Base-by-base conservation (phyloP, 139 green algal species). In the Coelastrella sp. region DNA sequence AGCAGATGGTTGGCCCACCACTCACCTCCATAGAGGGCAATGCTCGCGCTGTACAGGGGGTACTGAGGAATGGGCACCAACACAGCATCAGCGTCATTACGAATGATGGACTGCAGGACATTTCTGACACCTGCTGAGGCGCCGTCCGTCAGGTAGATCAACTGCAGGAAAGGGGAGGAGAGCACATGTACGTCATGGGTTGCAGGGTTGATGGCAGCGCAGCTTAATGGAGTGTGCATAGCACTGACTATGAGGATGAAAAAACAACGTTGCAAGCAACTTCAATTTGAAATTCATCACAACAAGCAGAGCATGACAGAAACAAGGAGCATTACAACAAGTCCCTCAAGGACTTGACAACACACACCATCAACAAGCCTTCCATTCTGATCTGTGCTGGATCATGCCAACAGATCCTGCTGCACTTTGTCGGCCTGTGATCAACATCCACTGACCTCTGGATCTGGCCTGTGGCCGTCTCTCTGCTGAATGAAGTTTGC, bases 61-160 rank as follows among this genome's bases (percentile, higher is more conserved):
- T 98, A 98, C 89, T 98, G 95, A 2, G 95, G 95, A 57, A 98
- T 96, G 63, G 94, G 94, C 69, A 94, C 76, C 78, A 84, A 41
- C 60, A 84, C 78, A 34, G 85, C 88, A 88, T 95, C 90, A 23
- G 91, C 87, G 41, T 91, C 83, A 75, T 93, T 85, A 8, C 90
- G 79, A 71, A 95, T 94, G 45, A 95, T 83, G 35, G 90, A 89
- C 85, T 92, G 35, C 94, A 87, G 85, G 84, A 94, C 84, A 90
- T 94, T 91, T n/a, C 91, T 89, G 53, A 97, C 93, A 17, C 86
- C 93, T 63, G 93, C 92, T 60, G 84, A 93, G 15, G 95, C 95
- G 32, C 95, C 95, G 72, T 98, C 95, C 6, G 95, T 97, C 34
- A 98, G 74, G 86, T 95, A 98, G 64, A 98, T 94, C 87, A 92